Percentiles rank a stretch among this genome's conserved stretches.
phyloP scores from a whole-genome alignment of 2,329 filamentous ascomycete genomes.

The Aspergillus sp. region DNA sequence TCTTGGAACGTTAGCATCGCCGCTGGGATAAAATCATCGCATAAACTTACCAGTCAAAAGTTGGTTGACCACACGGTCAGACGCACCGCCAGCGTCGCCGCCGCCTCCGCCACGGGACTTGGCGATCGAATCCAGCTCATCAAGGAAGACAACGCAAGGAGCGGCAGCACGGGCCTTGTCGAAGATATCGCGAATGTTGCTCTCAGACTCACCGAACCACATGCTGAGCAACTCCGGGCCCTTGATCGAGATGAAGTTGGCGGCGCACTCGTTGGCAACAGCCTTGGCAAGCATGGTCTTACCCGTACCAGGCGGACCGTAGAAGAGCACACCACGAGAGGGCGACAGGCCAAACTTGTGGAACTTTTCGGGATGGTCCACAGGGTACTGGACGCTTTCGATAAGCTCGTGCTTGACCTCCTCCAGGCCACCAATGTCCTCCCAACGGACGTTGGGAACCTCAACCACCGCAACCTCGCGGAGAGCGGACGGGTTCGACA shows the following conservation, averaged over 20 bases:
- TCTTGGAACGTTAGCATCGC: constrained; percentile 49
- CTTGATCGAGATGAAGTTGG: constrained; percentile 99
- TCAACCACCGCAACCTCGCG: constrained; percentile 98
- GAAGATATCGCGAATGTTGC: constrained; percentile 99
- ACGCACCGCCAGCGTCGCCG: constrained; percentile 94
- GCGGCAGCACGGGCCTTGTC: constrained; percentile 98
- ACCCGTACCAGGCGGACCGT: constrained; percentile 98
- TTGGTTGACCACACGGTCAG: constrained; percentile 99
- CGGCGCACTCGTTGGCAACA: constrained; percentile 96
- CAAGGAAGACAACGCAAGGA: constrained; percentile 96
- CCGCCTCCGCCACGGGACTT: constrained; percentile 97
- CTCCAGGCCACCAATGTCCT: constrained; percentile 97
- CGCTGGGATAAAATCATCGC: not conserved
- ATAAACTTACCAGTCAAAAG: constrained; percentile 73
- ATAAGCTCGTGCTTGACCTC: constrained; percentile 98
- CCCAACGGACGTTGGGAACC: constrained; percentile 98
- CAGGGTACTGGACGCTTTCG: constrained; percentile 97
- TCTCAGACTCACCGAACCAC: constrained; percentile 99
- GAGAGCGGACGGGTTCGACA: constrained; percentile 96
- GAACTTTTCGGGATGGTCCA: constrained; percentile 99
- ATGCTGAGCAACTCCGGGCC: constrained; percentile 96
- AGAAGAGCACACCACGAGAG: constrained; percentile 96
- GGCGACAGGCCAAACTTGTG: constrained; percentile 99
- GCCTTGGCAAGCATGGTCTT: constrained; percentile 99
- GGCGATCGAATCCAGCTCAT: constrained; percentile 97